These are phyloP conservation scores for Physcomitrium patens DNA, from an alignment of 225 moss, liverwort and hornwort species.

Conservation along the genomic window DNA sequence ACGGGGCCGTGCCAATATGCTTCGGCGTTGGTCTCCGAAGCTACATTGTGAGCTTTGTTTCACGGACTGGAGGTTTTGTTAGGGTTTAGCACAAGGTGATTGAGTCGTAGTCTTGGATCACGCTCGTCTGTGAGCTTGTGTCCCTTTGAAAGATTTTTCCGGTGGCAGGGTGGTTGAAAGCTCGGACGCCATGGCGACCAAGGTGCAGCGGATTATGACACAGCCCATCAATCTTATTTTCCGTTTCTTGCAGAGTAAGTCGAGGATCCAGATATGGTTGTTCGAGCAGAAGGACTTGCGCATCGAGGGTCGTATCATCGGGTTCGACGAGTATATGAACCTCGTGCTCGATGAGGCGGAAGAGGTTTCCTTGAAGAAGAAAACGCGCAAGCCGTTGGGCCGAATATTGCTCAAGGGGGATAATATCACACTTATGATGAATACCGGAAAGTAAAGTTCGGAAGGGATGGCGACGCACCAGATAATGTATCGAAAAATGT, in stretches of 20 bases:
- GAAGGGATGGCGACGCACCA: constrained; percentile 3
- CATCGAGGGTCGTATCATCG: constrained; percentile 70
- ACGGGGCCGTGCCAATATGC: too few relatives aligned
- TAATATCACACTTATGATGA: constrained; percentile 70
- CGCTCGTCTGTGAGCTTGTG: too few relatives aligned
- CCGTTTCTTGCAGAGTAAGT: constrained; percentile 69
- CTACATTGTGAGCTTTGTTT: too few relatives aligned
- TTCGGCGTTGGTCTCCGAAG: too few relatives aligned
- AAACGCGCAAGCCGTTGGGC: constrained; percentile 64
- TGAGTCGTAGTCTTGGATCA: too few relatives aligned
- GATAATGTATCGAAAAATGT: not conserved
- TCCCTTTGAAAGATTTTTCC: constrained; percentile 3
- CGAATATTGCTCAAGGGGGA: constrained; percentile 67
- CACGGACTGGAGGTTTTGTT: too few relatives aligned
- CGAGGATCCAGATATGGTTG: constrained; percentile 69
- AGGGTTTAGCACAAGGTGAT: too few relatives aligned
- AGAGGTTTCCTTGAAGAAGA: constrained; percentile 71
- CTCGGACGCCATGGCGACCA: constrained; percentile 88
- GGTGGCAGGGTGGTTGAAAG: constrained; percentile 33
- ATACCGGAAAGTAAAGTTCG: constrained; percentile 51
- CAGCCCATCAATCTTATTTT: constrained; percentile 88
- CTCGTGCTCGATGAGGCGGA: constrained; percentile 69
- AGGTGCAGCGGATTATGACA: constrained; percentile 99
- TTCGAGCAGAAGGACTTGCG: constrained; percentile 78
- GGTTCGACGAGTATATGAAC: constrained; percentile 80